A percentile compares a stretch with the other conserved stretches of the same genome.
phyloP scores from a whole-genome alignment of 352 stramenopile species.

The Phytophthora ramorum region DNA sequence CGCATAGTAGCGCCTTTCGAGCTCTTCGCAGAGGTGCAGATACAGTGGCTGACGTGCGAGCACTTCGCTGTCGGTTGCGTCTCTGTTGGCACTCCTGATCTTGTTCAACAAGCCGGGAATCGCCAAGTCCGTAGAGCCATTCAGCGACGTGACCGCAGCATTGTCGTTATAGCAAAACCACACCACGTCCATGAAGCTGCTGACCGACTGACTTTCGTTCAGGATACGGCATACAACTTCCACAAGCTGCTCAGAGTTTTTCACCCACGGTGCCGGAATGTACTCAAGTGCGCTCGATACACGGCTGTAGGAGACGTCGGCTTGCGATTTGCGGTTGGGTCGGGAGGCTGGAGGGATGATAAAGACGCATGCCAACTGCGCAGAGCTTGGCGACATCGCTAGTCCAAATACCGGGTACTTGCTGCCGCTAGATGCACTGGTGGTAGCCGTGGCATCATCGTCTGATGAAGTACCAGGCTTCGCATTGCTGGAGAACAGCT shows the following conservation, averaged over 20 bases:
- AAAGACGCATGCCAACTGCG: constrained; percentile 69
- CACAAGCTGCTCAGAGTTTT: constrained; percentile 48
- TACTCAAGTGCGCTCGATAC: constrained; percentile 80
- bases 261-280: constrained; percentile 64
- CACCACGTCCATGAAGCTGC: constrained; percentile 75
- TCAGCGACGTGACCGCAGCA: constrained; percentile 54
- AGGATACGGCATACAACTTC: constrained; percentile 60
- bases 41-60: constrained; percentile 64
- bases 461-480: constrained; percentile 5
- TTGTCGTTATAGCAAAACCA: constrained; percentile 87
- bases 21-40: constrained; percentile 59
- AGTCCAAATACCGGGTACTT: constrained; percentile 82
- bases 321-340: constrained; percentile 83
- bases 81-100: constrained; percentile 42
- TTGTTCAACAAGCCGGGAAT: constrained; percentile 69
- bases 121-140: constrained; percentile 53
- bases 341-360: constrained; percentile 81
- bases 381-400: constrained; percentile 72
- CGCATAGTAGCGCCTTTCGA: constrained; percentile 57
- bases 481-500: constrained; percentile 31
- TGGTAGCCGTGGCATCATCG: constrained; percentile 4
- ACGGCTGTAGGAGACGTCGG: constrained; percentile 85
- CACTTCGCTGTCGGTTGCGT: constrained; percentile 20
- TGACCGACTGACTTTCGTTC: constrained; percentile 58
- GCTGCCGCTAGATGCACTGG: constrained; percentile 10